Evolutionary conservation across 73 alveolate species (phyloP).

Genomic region (Stentor coeruleus): DNA sequence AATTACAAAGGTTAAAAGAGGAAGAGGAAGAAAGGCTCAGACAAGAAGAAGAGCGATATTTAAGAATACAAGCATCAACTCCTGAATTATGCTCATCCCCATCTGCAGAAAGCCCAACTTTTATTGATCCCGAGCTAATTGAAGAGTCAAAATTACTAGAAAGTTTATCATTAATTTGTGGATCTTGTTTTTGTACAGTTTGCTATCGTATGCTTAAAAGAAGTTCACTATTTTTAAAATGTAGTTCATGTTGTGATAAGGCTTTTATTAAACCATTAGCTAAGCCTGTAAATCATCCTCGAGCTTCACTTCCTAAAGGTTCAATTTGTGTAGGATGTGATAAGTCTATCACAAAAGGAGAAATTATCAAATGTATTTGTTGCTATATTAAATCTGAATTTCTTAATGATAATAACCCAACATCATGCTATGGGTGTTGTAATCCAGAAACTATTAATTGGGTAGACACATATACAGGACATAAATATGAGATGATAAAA

Average conservation of each 20-base stretch:
- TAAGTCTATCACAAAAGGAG: background rate
- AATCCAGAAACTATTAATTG: background rate
- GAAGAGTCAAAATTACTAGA: background rate
- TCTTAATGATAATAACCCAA: background rate
- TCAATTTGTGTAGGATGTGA: slow-evolving; percentile 1
- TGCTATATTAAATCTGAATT: background rate
- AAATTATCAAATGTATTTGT: background rate
- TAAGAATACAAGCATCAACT: no score
- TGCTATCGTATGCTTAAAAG: background rate
- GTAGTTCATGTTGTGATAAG: background rate
- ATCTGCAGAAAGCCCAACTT: no score
- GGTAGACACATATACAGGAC: background rate
- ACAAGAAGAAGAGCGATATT: no score
- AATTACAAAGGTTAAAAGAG: no score
- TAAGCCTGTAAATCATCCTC: background rate
- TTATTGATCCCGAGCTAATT: background rate
- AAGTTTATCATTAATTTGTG: background rate
- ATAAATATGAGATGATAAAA: background rate
- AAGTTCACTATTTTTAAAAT: background rate
- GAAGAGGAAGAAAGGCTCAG: no score
- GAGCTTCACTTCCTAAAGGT: background rate
- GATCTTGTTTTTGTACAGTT: background rate
- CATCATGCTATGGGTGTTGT: background rate
- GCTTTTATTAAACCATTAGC: background rate
- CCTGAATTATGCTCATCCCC: no score